Evolutionary conservation across 768 basidiomycete species (phyloP).

Genomic region (Suillus ampliporus): DNA sequence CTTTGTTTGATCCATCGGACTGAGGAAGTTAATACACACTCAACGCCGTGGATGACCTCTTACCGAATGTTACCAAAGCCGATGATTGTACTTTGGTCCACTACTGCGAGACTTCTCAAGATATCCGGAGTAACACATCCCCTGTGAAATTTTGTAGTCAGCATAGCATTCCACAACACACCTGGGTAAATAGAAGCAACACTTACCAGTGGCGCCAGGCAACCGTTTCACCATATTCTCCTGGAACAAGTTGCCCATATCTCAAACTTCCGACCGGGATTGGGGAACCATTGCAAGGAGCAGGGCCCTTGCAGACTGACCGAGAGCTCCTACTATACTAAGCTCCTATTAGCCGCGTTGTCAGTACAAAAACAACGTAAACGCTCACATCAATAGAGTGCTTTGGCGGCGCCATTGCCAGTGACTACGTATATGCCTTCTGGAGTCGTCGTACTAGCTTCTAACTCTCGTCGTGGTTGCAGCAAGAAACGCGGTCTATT

Average conservation of each 20-base stretch:
- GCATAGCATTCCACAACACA: neutral
- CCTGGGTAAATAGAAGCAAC: slow-evolving; percentile 14
- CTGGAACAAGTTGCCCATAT: slow-evolving; percentile 59
- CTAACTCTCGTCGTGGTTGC: neutral
- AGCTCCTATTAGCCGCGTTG: slow-evolving; percentile 15
- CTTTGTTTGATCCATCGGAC: slow-evolving; percentile 65
- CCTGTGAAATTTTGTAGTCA: slow-evolving; percentile 44
- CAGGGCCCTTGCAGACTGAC: slow-evolving; percentile 70
- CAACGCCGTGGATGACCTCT: slow-evolving; percentile 16
- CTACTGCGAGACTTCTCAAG: slow-evolving; percentile 52
- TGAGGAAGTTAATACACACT: slow-evolving; percentile 29
- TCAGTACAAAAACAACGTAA: neutral
- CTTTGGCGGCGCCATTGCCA: slow-evolving; percentile 18
- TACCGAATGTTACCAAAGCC: slow-evolving; percentile 63
- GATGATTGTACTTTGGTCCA: slow-evolving; percentile 46
- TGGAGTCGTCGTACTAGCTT: neutral
- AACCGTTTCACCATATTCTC: slow-evolving; percentile 63
- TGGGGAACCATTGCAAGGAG: slow-evolving; percentile 58
- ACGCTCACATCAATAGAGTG: slow-evolving; percentile 40
- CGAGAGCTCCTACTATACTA: slow-evolving; percentile 77
- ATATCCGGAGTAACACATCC: slow-evolving; percentile 72
- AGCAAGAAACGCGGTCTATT: slow-evolving; percentile 15
- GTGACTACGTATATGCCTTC: neutral
- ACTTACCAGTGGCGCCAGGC: slow-evolving; percentile 80
- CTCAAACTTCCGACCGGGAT: slow-evolving; percentile 64